These are phyloP conservation scores for Vitis riparia DNA, from an alignment of 164 flowering plant genomes.

Conservation along the genomic window DNA sequence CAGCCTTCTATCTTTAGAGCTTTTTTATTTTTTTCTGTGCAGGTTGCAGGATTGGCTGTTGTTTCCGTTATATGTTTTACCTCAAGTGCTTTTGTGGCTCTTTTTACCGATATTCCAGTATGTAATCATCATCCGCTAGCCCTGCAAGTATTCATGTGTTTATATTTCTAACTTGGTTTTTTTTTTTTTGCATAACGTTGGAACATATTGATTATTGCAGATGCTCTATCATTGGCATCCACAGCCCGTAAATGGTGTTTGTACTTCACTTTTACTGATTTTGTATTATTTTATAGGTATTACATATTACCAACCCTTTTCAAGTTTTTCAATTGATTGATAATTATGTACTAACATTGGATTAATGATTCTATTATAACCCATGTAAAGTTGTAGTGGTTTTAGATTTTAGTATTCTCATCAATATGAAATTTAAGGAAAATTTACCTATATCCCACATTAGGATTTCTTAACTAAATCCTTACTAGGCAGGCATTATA, in stretches of 20 bases:
- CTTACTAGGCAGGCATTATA: background rate
- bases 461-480: background rate
- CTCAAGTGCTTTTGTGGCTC: conserved; percentile 63
- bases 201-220: conserved; percentile 36
- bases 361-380: background rate
- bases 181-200: background rate
- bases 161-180: background rate
- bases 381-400: too few species aligned
- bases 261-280: conserved; percentile 47
- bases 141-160: background rate
- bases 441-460: background rate
- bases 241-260: conserved; percentile 28
- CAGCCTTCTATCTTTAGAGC: background rate
- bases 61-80: conserved; percentile 82
- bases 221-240: conserved; percentile 56
- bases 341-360: background rate
- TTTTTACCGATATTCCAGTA: conserved; percentile 80
- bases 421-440: background rate
- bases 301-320: background rate
- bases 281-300: conserved; percentile 85
- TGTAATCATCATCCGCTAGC: conserved; percentile 16
- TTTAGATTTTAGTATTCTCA: background rate
- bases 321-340: background rate
- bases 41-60: conserved; percentile 84
- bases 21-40: conserved; percentile 8